A percentile compares a stretch with the other conserved stretches of the same genome.
phyloP scores from a whole-genome alignment of 106 monocot species.

The Dendrobium chrysotoxum region DNA sequence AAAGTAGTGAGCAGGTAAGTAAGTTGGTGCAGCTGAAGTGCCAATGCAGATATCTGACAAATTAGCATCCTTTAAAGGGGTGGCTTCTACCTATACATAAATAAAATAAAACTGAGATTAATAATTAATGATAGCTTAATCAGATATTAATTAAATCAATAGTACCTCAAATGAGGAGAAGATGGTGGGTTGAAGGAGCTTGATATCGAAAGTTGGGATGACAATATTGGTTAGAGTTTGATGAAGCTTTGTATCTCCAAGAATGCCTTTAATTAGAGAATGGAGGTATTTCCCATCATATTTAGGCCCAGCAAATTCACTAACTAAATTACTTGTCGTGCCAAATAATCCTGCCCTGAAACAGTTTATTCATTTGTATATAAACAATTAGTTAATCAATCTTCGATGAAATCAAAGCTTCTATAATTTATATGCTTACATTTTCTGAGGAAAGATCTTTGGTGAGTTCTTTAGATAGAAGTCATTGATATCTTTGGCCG shows the following conservation, averaged over 20 bases:
- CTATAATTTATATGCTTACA: not conserved
- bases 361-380: too few relatives aligned
- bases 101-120: not conserved
- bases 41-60: conserved; percentile 51
- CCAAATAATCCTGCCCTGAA: conserved; percentile 13
- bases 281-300: conserved; percentile 59
- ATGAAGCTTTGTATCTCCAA: conserved; percentile 33
- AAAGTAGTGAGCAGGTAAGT: conserved; percentile 56
- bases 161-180: conserved; percentile 52
- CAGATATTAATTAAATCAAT: not conserved
- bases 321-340: not conserved
- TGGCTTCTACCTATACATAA: conserved; percentile 14
- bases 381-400: too few relatives aligned
- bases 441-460: conserved; percentile 40
- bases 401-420: too few relatives aligned
- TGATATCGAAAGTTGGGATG: conserved; percentile 59
- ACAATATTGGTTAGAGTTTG: conserved; percentile 51
- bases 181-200: conserved; percentile 48
- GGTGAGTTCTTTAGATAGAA: conserved; percentile 40
- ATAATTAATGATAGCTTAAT: not conserved
- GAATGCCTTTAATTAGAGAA: conserved; percentile 15
- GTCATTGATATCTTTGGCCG: conserved; percentile 39
- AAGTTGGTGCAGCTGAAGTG: conserved; percentile 56
- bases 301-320: conserved; percentile 29
- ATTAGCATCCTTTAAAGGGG: conserved; percentile 15